A percentile compares a stretch with the other conserved stretches of the same genome.
Conservation (phyloP, 2,329 filamentous ascomycete genomes). For the Trichophyton simii region DNA sequence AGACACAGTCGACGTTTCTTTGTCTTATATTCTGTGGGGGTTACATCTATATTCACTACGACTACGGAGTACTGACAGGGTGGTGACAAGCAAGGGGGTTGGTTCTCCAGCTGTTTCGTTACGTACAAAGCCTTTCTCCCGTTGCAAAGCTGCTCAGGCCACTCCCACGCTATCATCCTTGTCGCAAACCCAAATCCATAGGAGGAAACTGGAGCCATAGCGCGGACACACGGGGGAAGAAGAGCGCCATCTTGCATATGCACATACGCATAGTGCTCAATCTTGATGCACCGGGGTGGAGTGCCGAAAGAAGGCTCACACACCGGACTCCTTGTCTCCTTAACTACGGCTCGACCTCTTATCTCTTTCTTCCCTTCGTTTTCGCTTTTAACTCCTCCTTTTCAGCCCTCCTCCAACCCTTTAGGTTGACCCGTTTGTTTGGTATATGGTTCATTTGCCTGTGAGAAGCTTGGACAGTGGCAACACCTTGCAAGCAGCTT, state of each 20-base stretch:
- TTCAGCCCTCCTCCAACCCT: not conserved
- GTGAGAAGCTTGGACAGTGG: not conserved
- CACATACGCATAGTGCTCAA: not conserved
- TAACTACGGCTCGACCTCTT: not conserved
- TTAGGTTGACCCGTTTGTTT: not conserved
- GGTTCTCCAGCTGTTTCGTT: no score
- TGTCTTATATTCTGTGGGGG: not conserved
- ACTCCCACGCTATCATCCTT: not conserved
- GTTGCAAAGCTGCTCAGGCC: not conserved
- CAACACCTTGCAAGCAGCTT: not conserved
- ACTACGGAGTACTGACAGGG: no score
- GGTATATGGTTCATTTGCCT: not conserved
- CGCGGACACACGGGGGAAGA: not conserved
- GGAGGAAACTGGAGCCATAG: not conserved
- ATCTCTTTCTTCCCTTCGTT: not conserved
- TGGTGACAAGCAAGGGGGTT: no score
- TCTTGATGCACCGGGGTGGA: not conserved
- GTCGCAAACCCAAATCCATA: not conserved
- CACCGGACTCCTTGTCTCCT: not conserved
- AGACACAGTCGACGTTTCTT: not conserved
- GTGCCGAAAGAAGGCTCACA: not conserved
- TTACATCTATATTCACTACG: not conserved
- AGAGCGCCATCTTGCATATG: not conserved
- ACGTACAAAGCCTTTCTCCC: not conserved
- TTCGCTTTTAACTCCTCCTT: not conserved